phyloP scores from a whole-genome alignment of 306 rosid species.

The Quercus alba region DNA sequence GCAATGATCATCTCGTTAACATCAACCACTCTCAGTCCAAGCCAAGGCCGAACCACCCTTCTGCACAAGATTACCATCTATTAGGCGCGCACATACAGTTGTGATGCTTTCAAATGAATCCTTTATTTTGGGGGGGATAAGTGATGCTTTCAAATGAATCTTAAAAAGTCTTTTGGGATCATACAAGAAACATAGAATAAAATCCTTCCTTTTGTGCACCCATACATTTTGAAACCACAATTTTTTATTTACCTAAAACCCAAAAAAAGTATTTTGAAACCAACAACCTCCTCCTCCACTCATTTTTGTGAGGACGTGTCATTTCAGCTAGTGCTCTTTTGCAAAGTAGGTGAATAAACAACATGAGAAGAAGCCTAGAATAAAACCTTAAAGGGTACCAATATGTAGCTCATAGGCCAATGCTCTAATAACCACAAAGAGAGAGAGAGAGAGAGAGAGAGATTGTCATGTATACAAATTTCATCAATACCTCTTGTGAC shows the following conservation, averaged over 20 bases:
- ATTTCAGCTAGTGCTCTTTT: no score
- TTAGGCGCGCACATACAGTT: conserved; percentile 3
- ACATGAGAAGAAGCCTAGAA: background rate
- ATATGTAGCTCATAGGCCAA: background rate
- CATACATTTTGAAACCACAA: background rate
- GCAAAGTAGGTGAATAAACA: background rate
- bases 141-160: background rate
- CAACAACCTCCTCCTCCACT: no score
- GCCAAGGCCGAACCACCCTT: conserved; percentile 94
- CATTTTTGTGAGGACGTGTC: background rate
- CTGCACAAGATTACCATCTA: conserved; percentile 35
- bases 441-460: background rate
- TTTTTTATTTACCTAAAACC: no score
- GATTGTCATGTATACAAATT: background rate
- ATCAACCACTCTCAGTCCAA: conserved; percentile 86
- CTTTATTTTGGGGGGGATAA: background rate
- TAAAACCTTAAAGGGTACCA: background rate
- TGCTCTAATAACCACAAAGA: background rate
- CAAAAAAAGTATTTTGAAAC: no score
- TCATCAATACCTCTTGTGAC: background rate
- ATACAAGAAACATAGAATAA: background rate
- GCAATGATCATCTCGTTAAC: conserved; percentile 68
- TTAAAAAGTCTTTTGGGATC: background rate
- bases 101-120: background rate
- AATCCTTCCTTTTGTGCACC: no score